phyloP scores from a whole-genome alignment of 169 alveolate species.

The Eimeria falciformis region DNA sequence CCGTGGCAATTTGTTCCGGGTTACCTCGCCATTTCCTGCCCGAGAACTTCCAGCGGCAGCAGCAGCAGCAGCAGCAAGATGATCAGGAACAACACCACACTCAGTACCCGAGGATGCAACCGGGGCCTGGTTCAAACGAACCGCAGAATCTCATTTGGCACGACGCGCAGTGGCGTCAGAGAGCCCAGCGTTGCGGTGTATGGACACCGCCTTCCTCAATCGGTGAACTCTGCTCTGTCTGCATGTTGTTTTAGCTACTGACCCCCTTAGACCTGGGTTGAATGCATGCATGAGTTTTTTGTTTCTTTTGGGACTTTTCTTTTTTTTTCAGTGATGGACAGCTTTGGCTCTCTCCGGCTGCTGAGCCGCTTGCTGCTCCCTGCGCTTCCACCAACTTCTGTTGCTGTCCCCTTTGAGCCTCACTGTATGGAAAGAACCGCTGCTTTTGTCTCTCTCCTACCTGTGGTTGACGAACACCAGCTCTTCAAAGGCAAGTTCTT shows the following conservation, averaged over 20 bases:
- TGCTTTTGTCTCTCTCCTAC: conserved; percentile 64
- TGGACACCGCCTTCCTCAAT: not conserved
- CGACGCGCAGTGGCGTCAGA: conserved; percentile 10
- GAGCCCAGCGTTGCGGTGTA: conserved; percentile 11
- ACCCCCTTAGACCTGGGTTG: not conserved
- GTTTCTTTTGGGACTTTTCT: not conserved
- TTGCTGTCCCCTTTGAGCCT: conserved; percentile 41
- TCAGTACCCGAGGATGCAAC: conserved; percentile 4
- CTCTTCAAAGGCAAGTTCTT: conserved; percentile 39
- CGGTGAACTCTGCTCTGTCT: not conserved
- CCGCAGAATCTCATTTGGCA: not conserved
- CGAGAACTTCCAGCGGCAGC: not conserved
- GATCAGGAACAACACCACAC: not conserved
- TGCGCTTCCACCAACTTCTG: conserved; percentile 58
- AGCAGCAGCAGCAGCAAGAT: not conserved
- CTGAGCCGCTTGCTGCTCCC: conserved; percentile 51
- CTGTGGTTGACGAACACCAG: conserved; percentile 35
- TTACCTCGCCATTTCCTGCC: not conserved
- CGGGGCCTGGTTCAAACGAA: not conserved
- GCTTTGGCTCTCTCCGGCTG: conserved; percentile 59
- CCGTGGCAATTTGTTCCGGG: conserved; percentile 1
- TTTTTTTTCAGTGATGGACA: conserved; percentile 40
- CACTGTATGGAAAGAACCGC: conserved; percentile 56
- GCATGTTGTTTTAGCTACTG: not conserved
- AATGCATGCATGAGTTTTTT: not conserved